Evolutionary conservation across 177 flowering plant genomes (phyloP).

Genomic region (Vitis hybrid): DNA sequence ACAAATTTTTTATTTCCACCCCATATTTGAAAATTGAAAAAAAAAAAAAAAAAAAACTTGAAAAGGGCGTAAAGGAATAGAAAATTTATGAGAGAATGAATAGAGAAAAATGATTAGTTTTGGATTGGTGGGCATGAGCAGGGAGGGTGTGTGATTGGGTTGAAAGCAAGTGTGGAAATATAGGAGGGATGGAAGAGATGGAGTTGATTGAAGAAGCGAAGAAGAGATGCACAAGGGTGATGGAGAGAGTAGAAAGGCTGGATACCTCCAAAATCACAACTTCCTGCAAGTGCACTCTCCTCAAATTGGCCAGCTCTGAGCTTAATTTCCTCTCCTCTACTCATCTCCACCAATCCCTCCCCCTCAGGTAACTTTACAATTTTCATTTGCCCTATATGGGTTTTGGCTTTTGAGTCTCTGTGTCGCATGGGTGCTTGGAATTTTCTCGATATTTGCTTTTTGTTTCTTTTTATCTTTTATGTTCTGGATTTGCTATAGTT

Average conservation of each 20-base stretch:
- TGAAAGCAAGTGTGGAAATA: not conserved
- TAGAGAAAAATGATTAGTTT: no score
- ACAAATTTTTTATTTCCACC: no score
- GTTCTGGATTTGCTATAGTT: no score
- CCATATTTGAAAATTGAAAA: no score
- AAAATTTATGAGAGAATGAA: no score
- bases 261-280: slow-evolving; percentile 20
- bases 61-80: no score
- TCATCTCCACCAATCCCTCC: slow-evolving; percentile 3
- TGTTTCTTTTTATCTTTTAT: no score
- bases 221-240: slow-evolving; percentile 28
- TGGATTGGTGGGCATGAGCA: no score
- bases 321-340: slow-evolving; percentile 34
- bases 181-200: not conserved
- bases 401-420: no score
- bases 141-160: not conserved
- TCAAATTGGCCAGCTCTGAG: slow-evolving; percentile 33
- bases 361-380: not conserved
- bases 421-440: no score
- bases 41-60: no score
- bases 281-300: slow-evolving; percentile 37
- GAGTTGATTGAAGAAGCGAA: slow-evolving; percentile 26
- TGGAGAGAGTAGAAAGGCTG: slow-evolving; percentile 14
- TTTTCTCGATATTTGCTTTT: no score
- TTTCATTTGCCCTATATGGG: not conserved